Conservation (phyloP, 805 yeast species). For the Suhomyces pyralidae region DNA sequence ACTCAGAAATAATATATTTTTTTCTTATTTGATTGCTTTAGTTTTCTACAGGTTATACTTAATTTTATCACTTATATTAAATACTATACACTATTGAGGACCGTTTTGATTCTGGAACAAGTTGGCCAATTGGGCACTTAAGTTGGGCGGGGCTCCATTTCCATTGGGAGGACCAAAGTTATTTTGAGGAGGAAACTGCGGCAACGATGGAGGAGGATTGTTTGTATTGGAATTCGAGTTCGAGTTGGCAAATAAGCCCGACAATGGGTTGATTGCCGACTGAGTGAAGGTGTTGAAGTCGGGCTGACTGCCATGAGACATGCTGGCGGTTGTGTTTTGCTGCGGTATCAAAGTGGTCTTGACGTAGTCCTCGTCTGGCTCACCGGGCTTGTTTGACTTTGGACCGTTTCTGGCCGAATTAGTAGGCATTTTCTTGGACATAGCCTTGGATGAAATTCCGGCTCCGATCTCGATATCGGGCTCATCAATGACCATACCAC, state of each 20-base stretch:
- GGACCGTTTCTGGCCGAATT: conserved; percentile 85
- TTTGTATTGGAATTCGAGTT: conserved; percentile 12
- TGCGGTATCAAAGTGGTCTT: conserved; percentile 31
- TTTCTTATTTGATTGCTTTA: no score
- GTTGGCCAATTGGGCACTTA: conserved; percentile 38
- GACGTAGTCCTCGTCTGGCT: conserved; percentile 43
- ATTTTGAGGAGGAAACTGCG: conserved; percentile 14
- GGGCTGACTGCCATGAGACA: conserved; percentile 37
- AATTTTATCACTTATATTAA: neutral
- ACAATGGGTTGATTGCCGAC: conserved; percentile 44
- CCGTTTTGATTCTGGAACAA: conserved; percentile 34
- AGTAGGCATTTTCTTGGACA: conserved; percentile 89
- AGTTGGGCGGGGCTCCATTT: conserved; percentile 20
- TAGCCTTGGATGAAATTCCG: conserved; percentile 89
- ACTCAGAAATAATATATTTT: no score
- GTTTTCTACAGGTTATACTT: neutral
- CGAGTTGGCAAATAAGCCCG: conserved; percentile 40
- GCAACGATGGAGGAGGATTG: conserved; percentile 2
- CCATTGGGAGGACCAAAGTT: neutral
- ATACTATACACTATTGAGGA: conserved; percentile 2
- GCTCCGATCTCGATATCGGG: conserved; percentile 97
- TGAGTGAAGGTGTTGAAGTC: conserved; percentile 34
- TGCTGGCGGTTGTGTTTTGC: conserved; percentile 13
- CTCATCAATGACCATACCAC: conserved; percentile 87
- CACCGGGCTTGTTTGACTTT: conserved; percentile 67